Conservation (phyloP, 768 basidiomycete species). For the Hebeloma cylindrosporum region DNA sequence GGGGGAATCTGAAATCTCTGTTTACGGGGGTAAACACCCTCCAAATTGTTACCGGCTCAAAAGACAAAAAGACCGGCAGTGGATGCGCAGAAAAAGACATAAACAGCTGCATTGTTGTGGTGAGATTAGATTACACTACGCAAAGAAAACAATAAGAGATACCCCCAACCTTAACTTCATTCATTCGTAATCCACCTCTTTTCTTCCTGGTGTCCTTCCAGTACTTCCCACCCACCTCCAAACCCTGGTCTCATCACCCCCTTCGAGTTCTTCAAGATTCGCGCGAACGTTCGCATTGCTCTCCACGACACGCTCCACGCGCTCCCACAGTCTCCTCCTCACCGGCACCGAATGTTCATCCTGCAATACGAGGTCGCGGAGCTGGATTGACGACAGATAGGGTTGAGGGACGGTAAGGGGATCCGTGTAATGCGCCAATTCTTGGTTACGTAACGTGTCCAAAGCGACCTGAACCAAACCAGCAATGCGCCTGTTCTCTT, state of each 20-base stretch:
- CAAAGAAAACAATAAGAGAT: not conserved
- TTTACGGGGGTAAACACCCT: too few relatives aligned
- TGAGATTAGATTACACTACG: too few relatives aligned
- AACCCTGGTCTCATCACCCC: conserved; percentile 86
- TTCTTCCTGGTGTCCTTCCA: conserved; percentile 32
- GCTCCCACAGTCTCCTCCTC: conserved; percentile 72
- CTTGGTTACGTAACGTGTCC: conserved; percentile 79
- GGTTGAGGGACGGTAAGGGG: conserved; percentile 72
- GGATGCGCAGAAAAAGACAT: not conserved
- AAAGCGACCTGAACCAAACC: conserved; percentile 79
- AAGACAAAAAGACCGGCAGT: too few relatives aligned
- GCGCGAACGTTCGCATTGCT: conserved; percentile 88
- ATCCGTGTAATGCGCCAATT: conserved; percentile 78
- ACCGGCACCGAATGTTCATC: conserved; percentile 72
- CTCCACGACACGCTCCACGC: conserved; percentile 84
- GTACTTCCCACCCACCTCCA: conserved; percentile 86
- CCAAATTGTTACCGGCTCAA: too few relatives aligned
- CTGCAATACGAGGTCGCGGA: conserved; percentile 83
- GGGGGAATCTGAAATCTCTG: too few relatives aligned
- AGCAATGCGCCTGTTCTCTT: conserved; percentile 65
- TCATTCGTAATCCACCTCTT: conserved; percentile 16
- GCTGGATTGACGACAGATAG: conserved; percentile 81
- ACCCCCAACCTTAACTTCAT: not conserved
- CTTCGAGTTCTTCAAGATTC: conserved; percentile 78
- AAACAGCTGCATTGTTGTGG: too few relatives aligned